Evolutionary conservation across 179 eudicot genomes (phyloP), one percentile per base, ranked within the genome.

Genomic region (Spergularia azorica): DNA sequence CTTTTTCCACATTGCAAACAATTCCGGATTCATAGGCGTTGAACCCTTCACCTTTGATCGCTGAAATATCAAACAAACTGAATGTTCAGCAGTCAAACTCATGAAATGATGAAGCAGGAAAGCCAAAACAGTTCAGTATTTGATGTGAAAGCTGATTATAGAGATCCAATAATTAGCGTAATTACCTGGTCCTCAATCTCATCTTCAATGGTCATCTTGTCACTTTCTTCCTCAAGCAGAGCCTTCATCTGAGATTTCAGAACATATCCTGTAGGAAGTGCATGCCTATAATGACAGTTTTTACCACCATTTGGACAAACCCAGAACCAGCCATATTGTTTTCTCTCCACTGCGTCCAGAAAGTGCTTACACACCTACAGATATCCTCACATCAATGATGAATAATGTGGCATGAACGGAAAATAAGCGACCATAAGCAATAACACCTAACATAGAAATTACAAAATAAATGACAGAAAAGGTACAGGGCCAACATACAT

Each of bases 301-400:
- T 89, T 90, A 72, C 95, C 87, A 63, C 97, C 97, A 87, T 95
- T 95, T 56, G 99, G 97, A 84, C 99, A 95, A 61, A 59, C 84
- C 99, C 99, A 95, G 81, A 95, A 95, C 99, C 99, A 95, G 66
- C 99, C 99, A 79, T 95, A 95, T 70, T 95, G 99, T 77, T 91
- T 93, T 88, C 86, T 95, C 89, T 95, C 99, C 81, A 95, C 99
- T 39, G 97, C 97, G 9, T 95, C 99, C 81, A 95, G 80, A 82
- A 95, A 95, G 84, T 91, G 67, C 84, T 91, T 95, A 77, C 99
- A 95, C 39, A 93, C 90, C 99, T 95, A 74, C 70, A 78, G 6
- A 73, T 13, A 69, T 16, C 60, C 64, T 57, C 54, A 59, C 55
- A 60, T 17, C 16, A 62, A 32, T 17, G 10, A 62, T 17, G 18